Percentiles rank a stretch among this genome's conserved stretches.
These are phyloP conservation scores for Trichosporon coremiiforme DNA, from an alignment of 1,284 basidiomycete species.

Conservation along the genomic window DNA sequence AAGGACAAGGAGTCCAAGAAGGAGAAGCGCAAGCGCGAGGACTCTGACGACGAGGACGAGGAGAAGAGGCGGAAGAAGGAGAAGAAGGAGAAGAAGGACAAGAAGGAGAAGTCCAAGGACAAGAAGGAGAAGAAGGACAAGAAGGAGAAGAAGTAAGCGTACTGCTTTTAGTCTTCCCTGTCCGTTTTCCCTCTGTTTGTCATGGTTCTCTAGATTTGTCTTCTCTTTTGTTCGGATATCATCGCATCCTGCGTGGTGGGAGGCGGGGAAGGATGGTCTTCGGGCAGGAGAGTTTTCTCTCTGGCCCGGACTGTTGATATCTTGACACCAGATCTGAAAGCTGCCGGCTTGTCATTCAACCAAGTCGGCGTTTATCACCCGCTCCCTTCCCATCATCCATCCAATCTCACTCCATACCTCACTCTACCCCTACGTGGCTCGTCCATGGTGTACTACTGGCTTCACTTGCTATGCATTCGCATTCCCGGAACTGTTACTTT, in stretches of 20 bases:
- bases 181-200: neutral
- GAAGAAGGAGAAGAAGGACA: constrained; percentile 45
- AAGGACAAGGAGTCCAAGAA: constrained; percentile 75
- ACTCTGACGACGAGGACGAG: constrained; percentile 26
- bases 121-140: constrained; percentile 42
- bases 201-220: constrained; percentile 7
- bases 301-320: constrained; percentile 1
- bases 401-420: neutral
- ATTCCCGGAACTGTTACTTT: constrained; percentile 11
- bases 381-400: neutral
- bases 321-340: constrained; percentile 8
- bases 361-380: constrained; percentile 7
- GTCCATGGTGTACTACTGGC: constrained; percentile 30
- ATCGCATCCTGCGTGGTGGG: neutral
- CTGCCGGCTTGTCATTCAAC: neutral
- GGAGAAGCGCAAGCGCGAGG: constrained; percentile 35
- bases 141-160: constrained; percentile 19
- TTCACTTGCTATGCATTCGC: constrained; percentile 29
- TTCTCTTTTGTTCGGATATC: constrained; percentile 15
- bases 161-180: too few relatives aligned
- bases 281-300: neutral
- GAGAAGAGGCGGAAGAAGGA: constrained; percentile 44
- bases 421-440: constrained; percentile 20
- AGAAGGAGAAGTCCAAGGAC: constrained; percentile 34
- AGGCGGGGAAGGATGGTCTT: neutral